Evolutionary conservation across 2,329 filamentous ascomycete species (phyloP).

Genomic region (Trichoderma asperellum): DNA sequence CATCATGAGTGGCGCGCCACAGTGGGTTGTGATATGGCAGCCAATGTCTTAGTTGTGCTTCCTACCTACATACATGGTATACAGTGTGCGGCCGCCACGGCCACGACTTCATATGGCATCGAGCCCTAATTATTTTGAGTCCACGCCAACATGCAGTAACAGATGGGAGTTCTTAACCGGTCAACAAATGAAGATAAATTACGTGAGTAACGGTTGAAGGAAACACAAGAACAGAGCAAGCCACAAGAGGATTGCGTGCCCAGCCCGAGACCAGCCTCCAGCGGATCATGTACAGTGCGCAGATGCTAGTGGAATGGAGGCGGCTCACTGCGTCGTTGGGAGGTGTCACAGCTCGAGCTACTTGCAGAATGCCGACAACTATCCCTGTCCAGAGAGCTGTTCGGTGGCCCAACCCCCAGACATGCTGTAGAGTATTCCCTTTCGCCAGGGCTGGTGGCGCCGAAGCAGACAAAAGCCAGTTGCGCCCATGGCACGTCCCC

Average conservation of each 20-base stretch:
- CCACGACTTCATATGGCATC: background rate
- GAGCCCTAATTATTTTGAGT: background rate
- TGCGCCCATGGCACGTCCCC: background rate
- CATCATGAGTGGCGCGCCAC: background rate
- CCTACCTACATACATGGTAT: background rate
- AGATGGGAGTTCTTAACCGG: too few relatives aligned
- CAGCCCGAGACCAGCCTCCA: too few relatives aligned
- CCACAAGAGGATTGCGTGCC: background rate
- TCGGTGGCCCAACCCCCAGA: background rate
- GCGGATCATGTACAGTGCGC: conserved; percentile 9
- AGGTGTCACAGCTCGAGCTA: background rate
- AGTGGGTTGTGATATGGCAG: background rate
- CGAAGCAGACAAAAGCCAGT: background rate
- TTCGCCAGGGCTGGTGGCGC: background rate
- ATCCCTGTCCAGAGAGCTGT: conserved; percentile 10
- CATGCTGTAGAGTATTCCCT: background rate
- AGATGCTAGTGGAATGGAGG: background rate
- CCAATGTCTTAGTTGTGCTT: background rate
- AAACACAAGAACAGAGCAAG: background rate
- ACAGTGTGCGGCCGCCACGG: background rate
- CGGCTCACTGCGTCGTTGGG: conserved; percentile 4
- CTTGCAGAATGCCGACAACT: background rate
- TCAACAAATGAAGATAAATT: background rate
- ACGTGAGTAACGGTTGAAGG: background rate
- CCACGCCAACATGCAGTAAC: background rate